A percentile compares a stretch with the other conserved stretches of the same genome.
phyloP scores from a whole-genome alignment of 768 basidiomycete genomes.

The Boletus speciosus region DNA sequence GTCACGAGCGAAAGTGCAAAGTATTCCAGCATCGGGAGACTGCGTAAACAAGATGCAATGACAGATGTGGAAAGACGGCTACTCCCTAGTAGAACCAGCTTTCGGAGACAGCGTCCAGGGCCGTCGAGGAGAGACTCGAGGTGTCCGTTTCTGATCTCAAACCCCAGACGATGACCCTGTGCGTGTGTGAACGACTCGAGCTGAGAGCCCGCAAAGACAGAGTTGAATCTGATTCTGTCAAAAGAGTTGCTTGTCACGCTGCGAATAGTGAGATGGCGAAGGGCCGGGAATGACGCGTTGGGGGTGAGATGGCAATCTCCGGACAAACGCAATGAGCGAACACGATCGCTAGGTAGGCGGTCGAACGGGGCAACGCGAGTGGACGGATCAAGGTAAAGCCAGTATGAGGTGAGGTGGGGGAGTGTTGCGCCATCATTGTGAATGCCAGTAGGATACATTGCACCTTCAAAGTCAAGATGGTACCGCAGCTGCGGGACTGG shows the following conservation, averaged over 20 bases:
- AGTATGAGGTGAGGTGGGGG: slow-evolving; percentile 27
- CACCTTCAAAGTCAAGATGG: slow-evolving; percentile 34
- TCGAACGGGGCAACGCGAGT: slow-evolving; percentile 31
- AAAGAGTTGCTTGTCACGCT: slow-evolving; percentile 36
- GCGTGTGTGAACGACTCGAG: slow-evolving; percentile 36
- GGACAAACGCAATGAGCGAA: slow-evolving; percentile 35
- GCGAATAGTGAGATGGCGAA: slow-evolving; percentile 31
- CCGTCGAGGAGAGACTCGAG: slow-evolving; percentile 30
- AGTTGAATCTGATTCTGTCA: slow-evolving; percentile 29
- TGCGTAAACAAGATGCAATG: slow-evolving; percentile 29
- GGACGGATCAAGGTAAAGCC: slow-evolving; percentile 31
- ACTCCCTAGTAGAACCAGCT: slow-evolving; percentile 36
- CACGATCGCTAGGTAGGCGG: slow-evolving; percentile 19
- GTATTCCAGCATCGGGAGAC: slow-evolving; percentile 30
- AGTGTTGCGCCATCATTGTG: neutral
- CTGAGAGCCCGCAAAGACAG: slow-evolving; percentile 26
- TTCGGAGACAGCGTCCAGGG: slow-evolving; percentile 22
- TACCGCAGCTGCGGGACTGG: slow-evolving; percentile 21
- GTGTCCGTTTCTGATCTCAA: slow-evolving; percentile 35
- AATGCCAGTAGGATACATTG: slow-evolving; percentile 31
- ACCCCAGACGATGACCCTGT: slow-evolving; percentile 33
- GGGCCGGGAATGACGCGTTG: slow-evolving; percentile 6
- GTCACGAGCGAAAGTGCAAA: slow-evolving; percentile 37
- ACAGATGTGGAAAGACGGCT: slow-evolving; percentile 29
- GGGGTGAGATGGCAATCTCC: slow-evolving; percentile 29